phyloP scores from a whole-genome alignment of 805 yeast genomes.

The Barnettozyma botsteinii region DNA sequence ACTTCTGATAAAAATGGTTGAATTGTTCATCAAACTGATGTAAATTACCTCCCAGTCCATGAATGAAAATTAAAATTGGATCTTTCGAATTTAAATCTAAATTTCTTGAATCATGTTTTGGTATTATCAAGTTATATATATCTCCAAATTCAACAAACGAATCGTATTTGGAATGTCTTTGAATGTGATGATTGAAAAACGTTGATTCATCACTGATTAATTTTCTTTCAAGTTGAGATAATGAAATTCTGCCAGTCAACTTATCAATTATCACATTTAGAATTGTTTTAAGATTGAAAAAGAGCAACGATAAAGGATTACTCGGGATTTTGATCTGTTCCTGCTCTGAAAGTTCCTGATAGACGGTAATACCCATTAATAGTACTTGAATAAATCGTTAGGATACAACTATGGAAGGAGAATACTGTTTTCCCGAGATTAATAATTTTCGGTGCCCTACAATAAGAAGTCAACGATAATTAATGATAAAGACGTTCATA shows the following conservation, averaged over 20 bases:
- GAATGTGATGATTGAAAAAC: constrained; percentile 13
- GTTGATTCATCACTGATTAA: constrained; percentile 16
- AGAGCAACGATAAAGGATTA: not conserved
- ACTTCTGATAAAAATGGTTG: constrained; percentile 54
- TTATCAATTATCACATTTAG: not conserved
- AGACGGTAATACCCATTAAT: constrained; percentile 17
- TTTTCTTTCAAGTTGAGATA: constrained; percentile 15
- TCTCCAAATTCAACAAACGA: constrained; percentile 8
- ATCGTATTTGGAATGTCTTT: constrained; percentile 8
- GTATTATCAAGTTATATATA: constrained; percentile 10
- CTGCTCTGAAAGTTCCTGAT: constrained; percentile 15
- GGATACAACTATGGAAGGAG: too few species aligned
- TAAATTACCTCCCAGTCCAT: constrained; percentile 88
- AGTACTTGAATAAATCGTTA: not conserved
- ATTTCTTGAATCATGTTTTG: constrained; percentile 12
- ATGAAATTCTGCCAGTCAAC: not conserved
- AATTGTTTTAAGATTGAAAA: constrained; percentile 2
- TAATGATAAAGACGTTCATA: too few species aligned
- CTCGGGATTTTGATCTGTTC: constrained; percentile 10
- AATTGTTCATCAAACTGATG: constrained; percentile 73
- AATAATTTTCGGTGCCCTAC: too few species aligned
- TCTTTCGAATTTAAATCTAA: constrained; percentile 5
- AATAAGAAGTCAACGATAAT: too few species aligned
- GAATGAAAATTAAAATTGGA: constrained; percentile 54
- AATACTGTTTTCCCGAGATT: too few species aligned